Evolutionary conservation across 2,329 filamentous ascomycete species (phyloP).

Genomic region (Claviceps quebecensis): DNA sequence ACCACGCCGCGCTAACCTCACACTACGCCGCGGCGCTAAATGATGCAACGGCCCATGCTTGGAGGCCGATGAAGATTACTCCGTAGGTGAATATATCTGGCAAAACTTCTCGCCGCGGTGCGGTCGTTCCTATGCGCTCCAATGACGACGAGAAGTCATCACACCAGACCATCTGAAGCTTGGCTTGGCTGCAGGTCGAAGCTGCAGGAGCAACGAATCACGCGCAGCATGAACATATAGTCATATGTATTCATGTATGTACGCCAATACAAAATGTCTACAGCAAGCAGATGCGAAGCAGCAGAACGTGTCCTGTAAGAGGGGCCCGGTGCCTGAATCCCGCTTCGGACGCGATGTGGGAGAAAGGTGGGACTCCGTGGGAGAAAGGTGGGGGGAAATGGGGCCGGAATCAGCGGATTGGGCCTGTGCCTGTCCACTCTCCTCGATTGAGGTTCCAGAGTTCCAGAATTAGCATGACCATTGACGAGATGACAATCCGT

Average conservation of each 20-base stretch:
- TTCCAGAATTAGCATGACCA: constrained; percentile 21
- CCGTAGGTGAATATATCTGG: too few species aligned
- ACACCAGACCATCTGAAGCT: not conserved
- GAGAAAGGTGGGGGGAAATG: not conserved
- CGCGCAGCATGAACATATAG: not conserved
- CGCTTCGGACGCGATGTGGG: not conserved
- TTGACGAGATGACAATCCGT: constrained; percentile 4
- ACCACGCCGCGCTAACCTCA: not conserved
- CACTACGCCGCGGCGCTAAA: not conserved
- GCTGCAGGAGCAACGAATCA: not conserved
- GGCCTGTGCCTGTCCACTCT: not conserved
- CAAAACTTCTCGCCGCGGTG: not conserved
- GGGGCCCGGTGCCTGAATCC: not conserved
- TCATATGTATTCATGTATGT: not conserved
- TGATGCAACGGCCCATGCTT: not conserved
- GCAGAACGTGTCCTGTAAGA: not conserved
- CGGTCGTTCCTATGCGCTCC: not conserved
- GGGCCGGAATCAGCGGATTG: constrained; percentile 13
- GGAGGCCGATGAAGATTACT: too few species aligned
- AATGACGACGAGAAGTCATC: not conserved
- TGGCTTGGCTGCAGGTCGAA: not conserved
- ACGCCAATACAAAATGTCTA: too few species aligned
- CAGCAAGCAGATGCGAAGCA: not conserved
- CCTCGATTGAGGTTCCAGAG: constrained; percentile 14
- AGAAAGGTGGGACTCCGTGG: not conserved